Conservation (phyloP, 139 green algal genomes). For the Chlorella sp. region DNA sequence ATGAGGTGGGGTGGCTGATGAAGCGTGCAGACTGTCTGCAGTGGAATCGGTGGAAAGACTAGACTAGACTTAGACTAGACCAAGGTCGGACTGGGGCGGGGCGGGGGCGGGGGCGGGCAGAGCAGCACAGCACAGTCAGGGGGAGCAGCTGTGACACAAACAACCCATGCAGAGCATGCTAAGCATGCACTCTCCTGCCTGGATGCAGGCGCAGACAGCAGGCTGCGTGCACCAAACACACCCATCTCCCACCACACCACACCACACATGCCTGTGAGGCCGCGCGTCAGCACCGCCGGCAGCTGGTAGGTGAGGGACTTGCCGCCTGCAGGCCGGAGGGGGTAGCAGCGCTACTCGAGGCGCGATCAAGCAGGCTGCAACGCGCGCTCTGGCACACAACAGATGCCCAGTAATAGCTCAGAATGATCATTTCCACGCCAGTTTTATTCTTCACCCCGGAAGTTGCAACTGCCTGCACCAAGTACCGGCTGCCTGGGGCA, state of each 20-base stretch:
- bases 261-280: conserved; percentile 1
- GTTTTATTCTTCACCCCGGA: too few relatives aligned
- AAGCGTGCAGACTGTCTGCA: neutral
- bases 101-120: neutral
- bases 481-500: neutral
- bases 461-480: neutral
- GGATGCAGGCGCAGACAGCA: neutral
- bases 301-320: conserved; percentile 91
- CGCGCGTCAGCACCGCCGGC: neutral
- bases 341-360: conserved; percentile 51
- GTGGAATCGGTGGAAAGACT: neutral
- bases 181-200: neutral
- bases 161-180: too few relatives aligned
- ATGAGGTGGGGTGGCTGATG: conserved; percentile 85
- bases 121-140: neutral
- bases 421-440: neutral
- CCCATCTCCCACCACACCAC: neutral
- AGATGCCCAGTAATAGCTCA: neutral
- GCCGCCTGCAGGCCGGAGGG: conserved; percentile 94
- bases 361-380: neutral
- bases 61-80: too few relatives aligned
- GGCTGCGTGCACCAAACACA: neutral
- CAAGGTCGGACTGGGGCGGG: too few relatives aligned
- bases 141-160: too few relatives aligned
- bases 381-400: neutral